phyloP scores from a whole-genome alignment of 495 filamentous ascomycete genomes.

The Xylaria flabelliformis region DNA sequence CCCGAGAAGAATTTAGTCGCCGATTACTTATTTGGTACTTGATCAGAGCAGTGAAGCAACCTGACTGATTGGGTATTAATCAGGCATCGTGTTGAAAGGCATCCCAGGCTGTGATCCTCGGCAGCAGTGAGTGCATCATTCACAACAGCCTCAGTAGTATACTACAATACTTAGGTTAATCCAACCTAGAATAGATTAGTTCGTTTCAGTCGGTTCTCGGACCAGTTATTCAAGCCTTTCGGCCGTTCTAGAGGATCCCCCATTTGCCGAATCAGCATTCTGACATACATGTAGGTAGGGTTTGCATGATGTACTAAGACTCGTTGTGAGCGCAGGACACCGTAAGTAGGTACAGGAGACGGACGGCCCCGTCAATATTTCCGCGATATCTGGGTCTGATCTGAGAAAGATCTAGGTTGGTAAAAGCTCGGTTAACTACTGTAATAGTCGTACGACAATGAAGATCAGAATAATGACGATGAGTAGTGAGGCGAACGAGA shows the following conservation, averaged over 20 bases:
- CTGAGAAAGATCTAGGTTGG: conserved; percentile 2
- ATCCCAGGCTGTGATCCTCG: conserved; percentile 6
- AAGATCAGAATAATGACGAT: conserved; percentile 18
- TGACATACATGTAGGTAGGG: neutral
- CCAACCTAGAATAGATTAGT: conserved; percentile 4
- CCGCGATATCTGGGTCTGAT: neutral
- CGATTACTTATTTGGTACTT: neutral
- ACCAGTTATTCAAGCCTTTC: neutral
- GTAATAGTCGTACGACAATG: conserved; percentile 5
- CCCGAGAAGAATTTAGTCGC: neutral
- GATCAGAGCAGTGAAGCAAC: conserved; percentile 16
- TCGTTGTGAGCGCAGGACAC: neutral
- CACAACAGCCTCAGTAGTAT: neutral
- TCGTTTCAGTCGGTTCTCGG: conserved; percentile 5
- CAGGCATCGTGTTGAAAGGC: conserved; percentile 5
- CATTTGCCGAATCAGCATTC: conserved; percentile 17
- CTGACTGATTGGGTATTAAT: conserved; percentile 13
- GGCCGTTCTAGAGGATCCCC: neutral
- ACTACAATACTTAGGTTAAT: neutral
- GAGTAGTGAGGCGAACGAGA: conserved; percentile 23
- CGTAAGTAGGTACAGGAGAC: neutral
- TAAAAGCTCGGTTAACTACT: neutral
- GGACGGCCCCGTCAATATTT: neutral
- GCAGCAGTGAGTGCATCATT: neutral
- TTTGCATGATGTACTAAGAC: neutral